Evolutionary conservation across 305 asterid species (phyloP).

Genomic region (Petunia hybrid): DNA sequence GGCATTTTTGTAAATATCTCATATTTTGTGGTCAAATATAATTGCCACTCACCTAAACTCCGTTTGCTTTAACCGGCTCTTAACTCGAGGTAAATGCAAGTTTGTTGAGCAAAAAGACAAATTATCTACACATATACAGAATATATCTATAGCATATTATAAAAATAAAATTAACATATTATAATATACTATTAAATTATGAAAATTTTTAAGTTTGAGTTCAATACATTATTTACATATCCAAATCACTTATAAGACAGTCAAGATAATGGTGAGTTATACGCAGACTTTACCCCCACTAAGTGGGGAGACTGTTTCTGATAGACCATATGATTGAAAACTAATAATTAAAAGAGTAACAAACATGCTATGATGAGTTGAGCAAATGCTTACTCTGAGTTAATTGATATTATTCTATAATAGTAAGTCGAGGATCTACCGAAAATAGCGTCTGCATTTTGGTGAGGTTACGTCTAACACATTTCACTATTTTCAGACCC

Average conservation of each 20-base stretch:
- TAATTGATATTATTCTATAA: too few relatives aligned
- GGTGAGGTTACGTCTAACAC: too few relatives aligned
- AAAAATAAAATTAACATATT: background rate
- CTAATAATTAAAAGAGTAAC: too few relatives aligned
- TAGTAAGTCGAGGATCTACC: too few relatives aligned
- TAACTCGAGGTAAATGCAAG: background rate
- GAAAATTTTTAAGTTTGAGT: background rate
- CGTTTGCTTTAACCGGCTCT: background rate
- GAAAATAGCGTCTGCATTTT: too few relatives aligned
- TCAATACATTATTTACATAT: background rate
- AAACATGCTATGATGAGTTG: too few relatives aligned
- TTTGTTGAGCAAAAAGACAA: conserved; percentile 1
- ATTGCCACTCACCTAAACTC: background rate
- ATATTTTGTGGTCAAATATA: background rate
- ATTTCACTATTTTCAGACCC: too few relatives aligned
- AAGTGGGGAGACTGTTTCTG: too few relatives aligned
- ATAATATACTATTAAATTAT: background rate
- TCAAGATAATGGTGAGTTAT: too few relatives aligned
- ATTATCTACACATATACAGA: background rate
- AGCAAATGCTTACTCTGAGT: too few relatives aligned
- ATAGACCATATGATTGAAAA: too few relatives aligned
- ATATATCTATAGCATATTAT: background rate
- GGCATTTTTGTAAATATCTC: conserved; percentile 15
- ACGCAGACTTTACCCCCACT: too few relatives aligned
- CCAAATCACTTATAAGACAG: background rate